phyloP scores from a whole-genome alignment of 352 stramenopile species.

The Pythium rhizo-oryzae region DNA sequence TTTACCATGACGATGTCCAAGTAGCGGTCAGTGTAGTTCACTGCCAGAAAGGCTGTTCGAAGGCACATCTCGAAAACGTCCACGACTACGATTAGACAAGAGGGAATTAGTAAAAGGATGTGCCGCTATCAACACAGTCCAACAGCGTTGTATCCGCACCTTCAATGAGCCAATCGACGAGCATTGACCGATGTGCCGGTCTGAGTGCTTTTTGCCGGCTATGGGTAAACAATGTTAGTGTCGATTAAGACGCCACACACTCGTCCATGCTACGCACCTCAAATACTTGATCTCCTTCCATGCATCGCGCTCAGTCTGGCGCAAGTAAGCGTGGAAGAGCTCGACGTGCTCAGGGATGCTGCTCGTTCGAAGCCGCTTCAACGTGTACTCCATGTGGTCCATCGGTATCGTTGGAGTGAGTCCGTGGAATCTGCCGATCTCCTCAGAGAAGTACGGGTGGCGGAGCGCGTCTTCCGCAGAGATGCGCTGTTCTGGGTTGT shows the following conservation, averaged over 20 bases:
- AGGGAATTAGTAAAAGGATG: not conserved
- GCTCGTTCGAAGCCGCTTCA: slow-evolving; percentile 47
- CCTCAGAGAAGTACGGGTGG: slow-evolving; percentile 78
- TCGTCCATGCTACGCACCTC: slow-evolving; percentile 40
- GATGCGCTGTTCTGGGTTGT: slow-evolving; percentile 85
- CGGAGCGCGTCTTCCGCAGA: slow-evolving; percentile 80
- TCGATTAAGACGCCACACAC: not conserved
- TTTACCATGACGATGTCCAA: slow-evolving; percentile 89
- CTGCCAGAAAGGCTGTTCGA: slow-evolving; percentile 87
- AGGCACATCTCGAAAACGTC: slow-evolving; percentile 94
- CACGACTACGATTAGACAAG: slow-evolving; percentile 61
- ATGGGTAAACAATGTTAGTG: not conserved
- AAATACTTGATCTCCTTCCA: slow-evolving; percentile 90
- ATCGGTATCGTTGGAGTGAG: slow-evolving; percentile 76
- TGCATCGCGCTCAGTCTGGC: slow-evolving; percentile 75
- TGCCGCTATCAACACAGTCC: not conserved
- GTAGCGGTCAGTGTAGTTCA: slow-evolving; percentile 91
- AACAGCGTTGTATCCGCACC: slow-evolving; percentile 34
- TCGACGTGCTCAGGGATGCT: slow-evolving; percentile 74
- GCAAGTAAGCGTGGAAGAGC: slow-evolving; percentile 80
- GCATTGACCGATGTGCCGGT: slow-evolving; percentile 88
- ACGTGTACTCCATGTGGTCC: slow-evolving; percentile 74
- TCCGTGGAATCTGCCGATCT: slow-evolving; percentile 40
- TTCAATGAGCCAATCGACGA: slow-evolving; percentile 93
- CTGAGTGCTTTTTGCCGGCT: slow-evolving; percentile 83